Evolutionary conservation across 495 filamentous ascomycete species (phyloP).

Genomic region (Annulohypoxylon nitens): DNA sequence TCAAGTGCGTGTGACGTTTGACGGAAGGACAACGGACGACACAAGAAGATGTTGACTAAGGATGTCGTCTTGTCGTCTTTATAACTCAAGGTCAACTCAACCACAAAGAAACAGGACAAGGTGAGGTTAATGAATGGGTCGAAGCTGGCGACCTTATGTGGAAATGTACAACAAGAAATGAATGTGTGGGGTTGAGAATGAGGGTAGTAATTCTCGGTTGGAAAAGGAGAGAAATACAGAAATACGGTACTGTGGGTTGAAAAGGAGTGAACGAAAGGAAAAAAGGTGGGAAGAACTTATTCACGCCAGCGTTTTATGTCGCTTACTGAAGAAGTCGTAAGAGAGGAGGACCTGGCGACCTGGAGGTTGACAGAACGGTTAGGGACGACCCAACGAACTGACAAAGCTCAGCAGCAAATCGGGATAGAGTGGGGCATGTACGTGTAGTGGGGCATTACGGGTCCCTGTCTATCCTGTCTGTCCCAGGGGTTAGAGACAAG

Average conservation of each 20-base stretch:
- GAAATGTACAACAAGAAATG: constrained; percentile 48
- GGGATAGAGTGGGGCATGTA: constrained; percentile 39
- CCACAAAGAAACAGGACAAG: constrained; percentile 39
- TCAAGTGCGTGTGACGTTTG: constrained; percentile 37
- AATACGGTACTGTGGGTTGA: constrained; percentile 19
- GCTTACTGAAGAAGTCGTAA: constrained; percentile 14
- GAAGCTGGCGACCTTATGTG: constrained; percentile 57
- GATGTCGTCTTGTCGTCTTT: constrained; percentile 5
- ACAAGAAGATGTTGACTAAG: not conserved
- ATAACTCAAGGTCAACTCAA: constrained; percentile 27
- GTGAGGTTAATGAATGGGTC: constrained; percentile 44
- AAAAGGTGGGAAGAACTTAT: constrained; percentile 38
- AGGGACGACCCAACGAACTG: not conserved
- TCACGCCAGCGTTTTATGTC: constrained; percentile 32
- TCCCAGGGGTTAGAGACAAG: constrained; percentile 21
- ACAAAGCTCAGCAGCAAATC: constrained; percentile 40
- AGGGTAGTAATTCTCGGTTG: constrained; percentile 47
- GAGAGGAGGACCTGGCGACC: not conserved
- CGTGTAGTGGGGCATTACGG: constrained; percentile 1
- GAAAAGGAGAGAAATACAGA: constrained; percentile 30
- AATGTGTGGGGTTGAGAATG: constrained; percentile 46
- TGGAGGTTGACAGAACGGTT: not conserved
- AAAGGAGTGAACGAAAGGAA: constrained; percentile 29
- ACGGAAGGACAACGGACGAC: constrained; percentile 22
- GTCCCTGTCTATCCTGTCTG: not conserved